Percentiles rank a stretch among this genome's conserved stretches.
Conservation (phyloP, 371 early-diverging fungal species). For the Chytridium lagenaria region DNA sequence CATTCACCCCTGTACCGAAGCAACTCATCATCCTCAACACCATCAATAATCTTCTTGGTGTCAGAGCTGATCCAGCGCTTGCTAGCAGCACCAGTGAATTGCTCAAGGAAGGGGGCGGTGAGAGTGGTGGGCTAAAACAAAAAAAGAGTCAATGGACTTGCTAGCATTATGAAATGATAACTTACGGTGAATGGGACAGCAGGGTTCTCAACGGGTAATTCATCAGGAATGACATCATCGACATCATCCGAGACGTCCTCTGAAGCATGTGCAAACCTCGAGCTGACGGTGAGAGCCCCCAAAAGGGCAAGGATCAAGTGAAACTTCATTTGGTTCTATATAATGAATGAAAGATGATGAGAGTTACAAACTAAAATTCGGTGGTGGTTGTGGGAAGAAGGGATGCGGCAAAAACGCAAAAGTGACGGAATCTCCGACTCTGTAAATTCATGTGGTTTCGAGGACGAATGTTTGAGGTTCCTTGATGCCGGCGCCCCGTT, state of each 20-base stretch:
- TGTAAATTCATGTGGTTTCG: too few species aligned
- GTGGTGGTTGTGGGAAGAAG: too few species aligned
- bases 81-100: conserved; percentile 54
- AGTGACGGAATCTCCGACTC: too few species aligned
- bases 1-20: conserved; percentile 76
- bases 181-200: conserved; percentile 11
- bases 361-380: too few species aligned
- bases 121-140: conserved; percentile 46
- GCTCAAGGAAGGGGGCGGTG: conserved; percentile 73
- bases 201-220: conserved; percentile 15
- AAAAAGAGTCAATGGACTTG: neutral
- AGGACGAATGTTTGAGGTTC: too few species aligned
- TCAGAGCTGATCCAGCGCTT: conserved; percentile 73
- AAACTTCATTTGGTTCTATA: conserved; percentile 12
- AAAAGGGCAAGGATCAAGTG: conserved; percentile 11
- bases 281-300: neutral
- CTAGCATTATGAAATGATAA: neutral
- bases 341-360: too few species aligned
- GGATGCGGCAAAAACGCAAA: too few species aligned
- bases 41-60: conserved; percentile 67
- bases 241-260: neutral
- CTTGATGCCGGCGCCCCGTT: too few species aligned
- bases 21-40: conserved; percentile 62
- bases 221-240: conserved; percentile 8
- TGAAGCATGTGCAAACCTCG: neutral